Evolutionary conservation across 73 alveolate species (phyloP), one percentile per base, ranked within the genome.

Genomic region (Paramecium caudatum): DNA sequence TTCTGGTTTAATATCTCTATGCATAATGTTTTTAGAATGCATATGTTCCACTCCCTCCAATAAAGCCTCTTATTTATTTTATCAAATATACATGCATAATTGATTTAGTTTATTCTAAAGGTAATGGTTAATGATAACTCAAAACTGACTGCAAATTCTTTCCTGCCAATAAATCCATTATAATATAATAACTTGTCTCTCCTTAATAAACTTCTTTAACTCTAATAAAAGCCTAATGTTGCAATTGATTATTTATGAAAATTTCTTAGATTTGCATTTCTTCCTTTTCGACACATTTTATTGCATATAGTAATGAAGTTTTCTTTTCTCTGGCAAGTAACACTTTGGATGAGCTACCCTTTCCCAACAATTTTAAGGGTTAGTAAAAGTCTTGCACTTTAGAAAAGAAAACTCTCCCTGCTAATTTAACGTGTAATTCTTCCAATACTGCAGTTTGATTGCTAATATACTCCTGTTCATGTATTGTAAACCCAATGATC

Each of bases 1-100:
- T 36, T 83, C 92, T 36, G 92, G 92, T 39, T 83, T 83, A 50
- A 83, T 50, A 36, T 83, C 92, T 83, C 92, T 83, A 55, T 83
- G 92, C 92, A 83, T 83, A 36, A 83, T 55, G 37, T 83, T 83
- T 39, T 83, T 50, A 1, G 82, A 50, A 23, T 65, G 85, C 80
- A 65, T 55, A 23, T 83, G 61, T 47, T 65, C 92, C 16, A 83
- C 61, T 27, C 92, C 92, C 50, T 83, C 92, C 21, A 83, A 55
- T 68, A 68, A 55, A 39, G 41, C 92, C 80, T 83, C 27, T 48
- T n/a, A 47, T 55, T 48, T 47, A 48, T 55, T 27, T 55, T 55
- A 45, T 12, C 34, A 34, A 10, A 32, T 15, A 13, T 68, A 68
- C 84, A 34, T 83, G 68, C 82, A 65, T 83, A 32, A 83, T 70